These are phyloP conservation scores for Saccharomycopsis javanensis DNA, from an alignment of 805 yeast genomes.

Conservation along the genomic window DNA sequence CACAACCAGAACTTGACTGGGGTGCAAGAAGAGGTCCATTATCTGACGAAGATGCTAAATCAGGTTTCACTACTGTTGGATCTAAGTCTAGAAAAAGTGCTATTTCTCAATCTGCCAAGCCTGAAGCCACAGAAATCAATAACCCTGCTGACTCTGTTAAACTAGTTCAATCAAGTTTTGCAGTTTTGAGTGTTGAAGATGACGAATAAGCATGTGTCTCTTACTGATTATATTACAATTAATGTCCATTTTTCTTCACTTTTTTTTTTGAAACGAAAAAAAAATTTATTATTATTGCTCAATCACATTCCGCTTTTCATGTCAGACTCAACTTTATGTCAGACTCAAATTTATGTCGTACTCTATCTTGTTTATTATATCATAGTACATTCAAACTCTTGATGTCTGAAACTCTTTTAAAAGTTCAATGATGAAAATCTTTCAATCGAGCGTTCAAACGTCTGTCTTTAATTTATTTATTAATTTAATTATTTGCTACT, in stretches of 20 bases:
- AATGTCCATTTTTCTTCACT: not conserved
- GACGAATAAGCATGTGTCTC: constrained; percentile 29
- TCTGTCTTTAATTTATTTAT: not conserved
- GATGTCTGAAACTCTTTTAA: not conserved
- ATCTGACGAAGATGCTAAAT: constrained; percentile 7
- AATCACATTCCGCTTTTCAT: not conserved
- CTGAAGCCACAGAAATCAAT: constrained; percentile 21
- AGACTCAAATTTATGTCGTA: not conserved
- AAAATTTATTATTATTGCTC: not conserved
- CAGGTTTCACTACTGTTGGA: constrained; percentile 21
- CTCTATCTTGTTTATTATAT: constrained; percentile 1
- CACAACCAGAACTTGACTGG: constrained; percentile 42
- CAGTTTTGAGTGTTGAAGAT: constrained; percentile 42
- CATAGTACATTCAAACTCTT: not conserved
- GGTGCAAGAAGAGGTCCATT: constrained; percentile 28
- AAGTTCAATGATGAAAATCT: not conserved
- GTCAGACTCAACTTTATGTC: not conserved
- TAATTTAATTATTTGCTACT: not conserved
- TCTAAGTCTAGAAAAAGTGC: constrained; percentile 14
- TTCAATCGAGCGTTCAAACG: not conserved
- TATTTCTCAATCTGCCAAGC: constrained; percentile 12
- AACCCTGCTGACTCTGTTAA: constrained; percentile 18
- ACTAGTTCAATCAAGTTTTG: constrained; percentile 34
- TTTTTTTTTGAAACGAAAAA: not conserved
- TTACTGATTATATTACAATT: not conserved